Percentiles rank a stretch among this genome's conserved stretches.
phyloP scores from a whole-genome alignment of 2,329 filamentous ascomycete genomes.

The Cordyceps militaris region DNA sequence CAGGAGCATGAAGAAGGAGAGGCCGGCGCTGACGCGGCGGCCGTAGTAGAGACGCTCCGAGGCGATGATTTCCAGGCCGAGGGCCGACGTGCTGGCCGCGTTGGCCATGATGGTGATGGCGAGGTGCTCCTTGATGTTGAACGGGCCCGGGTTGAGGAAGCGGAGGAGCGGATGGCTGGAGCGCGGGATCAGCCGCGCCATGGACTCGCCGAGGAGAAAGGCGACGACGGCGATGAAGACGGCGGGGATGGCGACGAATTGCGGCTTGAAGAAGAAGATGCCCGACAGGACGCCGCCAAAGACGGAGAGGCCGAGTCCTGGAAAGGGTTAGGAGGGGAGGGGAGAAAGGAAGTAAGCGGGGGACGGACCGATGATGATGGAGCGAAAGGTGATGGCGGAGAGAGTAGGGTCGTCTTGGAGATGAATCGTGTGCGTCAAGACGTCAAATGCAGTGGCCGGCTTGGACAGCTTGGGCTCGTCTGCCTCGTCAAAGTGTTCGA shows the following conservation, averaged over 20 bases:
- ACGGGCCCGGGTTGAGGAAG: conserved; percentile 24
- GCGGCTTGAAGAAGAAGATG: conserved; percentile 13
- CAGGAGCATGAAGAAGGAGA: conserved; percentile 37
- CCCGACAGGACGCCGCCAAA: conserved; percentile 6
- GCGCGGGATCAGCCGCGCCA: conserved; percentile 3
- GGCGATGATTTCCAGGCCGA: conserved; percentile 33
- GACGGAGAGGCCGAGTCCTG: conserved; percentile 7
- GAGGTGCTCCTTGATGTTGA: conserved; percentile 23
- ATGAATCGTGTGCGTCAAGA: conserved; percentile 10
- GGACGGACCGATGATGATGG: neutral
- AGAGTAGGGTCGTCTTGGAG: conserved; percentile 8
- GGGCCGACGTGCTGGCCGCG: conserved; percentile 28
- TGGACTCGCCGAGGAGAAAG: conserved; percentile 6
- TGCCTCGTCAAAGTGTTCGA: neutral
- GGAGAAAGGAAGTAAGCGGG: neutral
- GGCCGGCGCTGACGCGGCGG: conserved; percentile 29
- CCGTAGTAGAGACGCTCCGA: conserved; percentile 41
- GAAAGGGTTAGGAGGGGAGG: neutral
- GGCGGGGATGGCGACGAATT: conserved; percentile 1
- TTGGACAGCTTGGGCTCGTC: conserved; percentile 10
- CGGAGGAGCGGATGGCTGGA: neutral
- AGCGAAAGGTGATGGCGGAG: conserved; percentile 3
- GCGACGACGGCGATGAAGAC: conserved; percentile 11
- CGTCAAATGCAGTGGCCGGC: conserved; percentile 4
- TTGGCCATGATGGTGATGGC: conserved; percentile 37